These are phyloP conservation scores for Ambispora gerdemannii DNA, from an alignment of 192 early-diverging fungal species.

Conservation along the genomic window DNA sequence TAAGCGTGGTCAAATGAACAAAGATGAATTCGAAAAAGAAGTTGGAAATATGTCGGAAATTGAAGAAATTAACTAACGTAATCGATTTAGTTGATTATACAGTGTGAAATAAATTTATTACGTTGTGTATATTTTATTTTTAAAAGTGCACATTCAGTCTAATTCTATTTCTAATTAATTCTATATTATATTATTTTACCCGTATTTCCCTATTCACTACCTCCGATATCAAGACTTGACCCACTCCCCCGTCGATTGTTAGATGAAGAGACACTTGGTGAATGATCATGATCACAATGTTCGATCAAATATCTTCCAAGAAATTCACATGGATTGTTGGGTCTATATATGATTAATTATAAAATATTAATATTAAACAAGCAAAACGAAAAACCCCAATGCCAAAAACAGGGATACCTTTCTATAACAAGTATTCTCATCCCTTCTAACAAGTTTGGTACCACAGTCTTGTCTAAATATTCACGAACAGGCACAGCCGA, in stretches of 20 bases:
- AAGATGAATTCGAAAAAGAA: slow-evolving; percentile 48
- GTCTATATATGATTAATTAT: slow-evolving; percentile 17
- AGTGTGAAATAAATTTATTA: too few relatives aligned
- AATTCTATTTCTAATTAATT: too few relatives aligned
- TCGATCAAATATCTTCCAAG: slow-evolving; percentile 38
- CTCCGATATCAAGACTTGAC: too few relatives aligned
- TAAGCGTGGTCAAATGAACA: slow-evolving; percentile 48
- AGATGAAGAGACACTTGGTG: too few relatives aligned
- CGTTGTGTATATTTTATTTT: too few relatives aligned
- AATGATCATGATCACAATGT: slow-evolving; percentile 30
- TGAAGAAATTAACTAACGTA: too few relatives aligned
- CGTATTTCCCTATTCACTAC: too few relatives aligned
- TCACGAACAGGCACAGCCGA: slow-evolving; percentile 31
- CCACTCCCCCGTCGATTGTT: too few relatives aligned
- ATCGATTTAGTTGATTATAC: too few relatives aligned
- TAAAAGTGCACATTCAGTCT: too few relatives aligned
- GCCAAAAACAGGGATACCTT: slow-evolving; percentile 29
- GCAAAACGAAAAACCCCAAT: neutral
- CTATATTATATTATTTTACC: too few relatives aligned
- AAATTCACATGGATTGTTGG: slow-evolving; percentile 39
- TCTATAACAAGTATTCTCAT: slow-evolving; percentile 42
- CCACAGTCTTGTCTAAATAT: slow-evolving; percentile 48
- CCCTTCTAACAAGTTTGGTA: slow-evolving; percentile 44
- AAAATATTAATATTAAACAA: neutral
- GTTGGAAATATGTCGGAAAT: slow-evolving; percentile 15